Conservation (phyloP, 805 yeast species). For the Metschnikowia santaceciliae region DNA sequence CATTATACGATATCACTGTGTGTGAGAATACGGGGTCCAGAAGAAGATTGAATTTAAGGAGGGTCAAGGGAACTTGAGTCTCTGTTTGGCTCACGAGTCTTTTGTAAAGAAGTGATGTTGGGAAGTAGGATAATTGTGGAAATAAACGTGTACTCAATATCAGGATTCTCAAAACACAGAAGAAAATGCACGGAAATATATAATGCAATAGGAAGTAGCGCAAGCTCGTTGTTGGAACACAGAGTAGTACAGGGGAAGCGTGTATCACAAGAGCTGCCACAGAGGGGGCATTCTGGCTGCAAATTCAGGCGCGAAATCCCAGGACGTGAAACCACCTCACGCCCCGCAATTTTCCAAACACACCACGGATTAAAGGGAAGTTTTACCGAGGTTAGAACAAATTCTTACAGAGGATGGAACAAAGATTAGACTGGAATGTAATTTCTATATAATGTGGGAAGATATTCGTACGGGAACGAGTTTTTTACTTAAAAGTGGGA, state of each 20-base stretch:
- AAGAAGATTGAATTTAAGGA: neutral
- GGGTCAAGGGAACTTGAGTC: neutral
- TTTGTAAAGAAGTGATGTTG: neutral
- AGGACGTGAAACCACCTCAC: neutral
- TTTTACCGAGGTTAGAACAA: too few species aligned
- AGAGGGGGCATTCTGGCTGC: conserved; percentile 2
- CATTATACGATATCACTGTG: neutral
- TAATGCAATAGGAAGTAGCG: neutral
- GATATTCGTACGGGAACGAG: too few species aligned
- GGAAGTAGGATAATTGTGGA: neutral
- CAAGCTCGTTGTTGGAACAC: neutral
- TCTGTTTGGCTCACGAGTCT: neutral
- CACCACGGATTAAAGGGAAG: neutral
- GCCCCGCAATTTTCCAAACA: neutral
- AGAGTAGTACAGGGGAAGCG: neutral
- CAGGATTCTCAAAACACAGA: conserved; percentile 1
- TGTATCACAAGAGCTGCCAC: neutral
- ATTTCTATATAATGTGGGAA: too few species aligned
- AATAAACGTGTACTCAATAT: neutral
- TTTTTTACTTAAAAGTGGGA: too few species aligned
- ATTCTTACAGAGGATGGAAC: too few species aligned
- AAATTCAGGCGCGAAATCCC: neutral
- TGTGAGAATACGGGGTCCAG: neutral
- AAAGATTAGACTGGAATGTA: too few species aligned
- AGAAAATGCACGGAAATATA: neutral